Evolutionary conservation across 139 green algal species (phyloP), one percentile per base, ranked within the genome.

Genomic region (Diplosphaera chodatii): DNA sequence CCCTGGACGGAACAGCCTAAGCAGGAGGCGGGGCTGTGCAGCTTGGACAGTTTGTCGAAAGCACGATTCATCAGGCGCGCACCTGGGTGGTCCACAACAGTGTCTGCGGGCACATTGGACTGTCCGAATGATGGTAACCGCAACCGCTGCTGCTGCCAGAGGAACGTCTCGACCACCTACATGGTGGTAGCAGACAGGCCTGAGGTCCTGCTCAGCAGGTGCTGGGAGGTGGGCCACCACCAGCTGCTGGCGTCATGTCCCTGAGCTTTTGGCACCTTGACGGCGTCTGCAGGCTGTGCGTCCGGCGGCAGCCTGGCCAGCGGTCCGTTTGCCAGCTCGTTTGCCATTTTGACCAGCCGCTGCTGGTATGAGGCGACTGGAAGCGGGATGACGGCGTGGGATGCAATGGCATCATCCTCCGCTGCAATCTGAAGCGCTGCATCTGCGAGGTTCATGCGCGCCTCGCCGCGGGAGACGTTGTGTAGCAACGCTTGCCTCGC

Each of bases 351-450:
- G 10, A 63, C 55, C 66, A 82, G 37, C 4, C 65, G 64, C 41
- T 68, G 31, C 41, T 74, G 40, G 30, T 63, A 63, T 30, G 32
- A 55, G 8, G 15, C 64, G 10, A 86, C 80, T 0, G 86, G 86
- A 23, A 91, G 78, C 67, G 77, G 40, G 0, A 91, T 84, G 0
- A 74, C 66, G 4, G 82, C 87, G 65, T 91, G 84, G 0, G 79
- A 83, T 1, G 88, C 81, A 16, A 94, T 72, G 15, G 89, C 88
- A 70, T 94, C 89, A 64, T 94, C 89, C 65, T 94, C 89, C 41
- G 86, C 83, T 27, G 84, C 83, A 22, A 94, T 73, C 22, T 86
- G 72, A 15, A 94, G 66, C 21, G 88, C 89, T 32, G 84, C 84
- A 25, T 80, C 69, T 33, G 86, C 82, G 21, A 92, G 71, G 32